phyloP scores from a whole-genome alignment of 768 basidiomycete genomes.

The Kwoniella mangroviensis region DNA sequence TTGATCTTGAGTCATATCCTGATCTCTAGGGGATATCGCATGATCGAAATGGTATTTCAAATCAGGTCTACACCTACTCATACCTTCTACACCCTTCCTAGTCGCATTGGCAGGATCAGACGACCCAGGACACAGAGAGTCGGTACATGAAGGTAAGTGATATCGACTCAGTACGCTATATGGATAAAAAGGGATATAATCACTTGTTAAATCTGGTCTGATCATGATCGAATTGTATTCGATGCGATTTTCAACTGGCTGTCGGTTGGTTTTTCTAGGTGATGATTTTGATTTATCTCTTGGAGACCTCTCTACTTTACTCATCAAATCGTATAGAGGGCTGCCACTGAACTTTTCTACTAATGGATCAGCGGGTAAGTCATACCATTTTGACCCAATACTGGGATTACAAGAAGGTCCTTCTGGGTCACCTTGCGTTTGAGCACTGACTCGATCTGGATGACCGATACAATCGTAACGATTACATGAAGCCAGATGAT shows the following conservation, averaged over 20 bases:
- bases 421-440: neutral
- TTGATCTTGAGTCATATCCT: neutral
- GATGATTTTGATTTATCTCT: neutral
- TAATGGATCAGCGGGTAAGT: neutral
- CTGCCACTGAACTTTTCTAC: neutral
- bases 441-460: neutral
- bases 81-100: neutral
- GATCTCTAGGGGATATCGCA: neutral
- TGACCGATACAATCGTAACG: neutral
- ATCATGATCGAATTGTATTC: neutral
- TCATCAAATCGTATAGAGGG: neutral
- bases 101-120: neutral
- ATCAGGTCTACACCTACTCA: neutral
- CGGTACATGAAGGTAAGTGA: neutral
- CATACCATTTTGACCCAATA: neutral
- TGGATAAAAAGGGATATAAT: neutral
- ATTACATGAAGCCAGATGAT: neutral
- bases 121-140: conserved; percentile 1
- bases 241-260: neutral
- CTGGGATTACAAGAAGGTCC: neutral
- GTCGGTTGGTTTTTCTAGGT: neutral
- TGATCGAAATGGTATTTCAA: neutral
- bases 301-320: neutral
- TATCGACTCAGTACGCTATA: neutral
- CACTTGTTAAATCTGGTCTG: neutral